phyloP scores from a whole-genome alignment of 1,284 basidiomycete genomes.

The Filobasidium uniguttulatum region DNA sequence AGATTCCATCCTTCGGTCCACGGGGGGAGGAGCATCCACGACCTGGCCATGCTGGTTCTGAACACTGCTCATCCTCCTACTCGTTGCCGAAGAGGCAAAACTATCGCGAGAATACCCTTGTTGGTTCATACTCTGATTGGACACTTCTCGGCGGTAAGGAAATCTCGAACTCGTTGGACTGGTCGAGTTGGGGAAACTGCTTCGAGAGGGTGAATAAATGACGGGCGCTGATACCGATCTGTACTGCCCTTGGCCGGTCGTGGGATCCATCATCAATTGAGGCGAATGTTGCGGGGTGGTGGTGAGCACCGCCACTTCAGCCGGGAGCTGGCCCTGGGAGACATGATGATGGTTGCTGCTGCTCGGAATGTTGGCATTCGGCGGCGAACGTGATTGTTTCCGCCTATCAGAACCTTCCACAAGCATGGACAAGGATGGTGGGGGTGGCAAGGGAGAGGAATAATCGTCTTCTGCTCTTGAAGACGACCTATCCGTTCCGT shows the following conservation, averaged over 20 bases:
- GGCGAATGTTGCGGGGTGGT: not conserved
- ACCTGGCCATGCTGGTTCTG: not conserved
- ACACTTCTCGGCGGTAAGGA: constrained; percentile 7
- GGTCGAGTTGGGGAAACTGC: constrained; percentile 21
- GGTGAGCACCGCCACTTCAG: too few species aligned
- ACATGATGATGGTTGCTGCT: constrained; percentile 15
- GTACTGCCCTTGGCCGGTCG: not conserved
- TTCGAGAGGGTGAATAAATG: constrained; percentile 20
- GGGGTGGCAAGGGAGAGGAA: constrained; percentile 55
- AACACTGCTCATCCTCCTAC: not conserved
- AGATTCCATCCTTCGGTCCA: not conserved
- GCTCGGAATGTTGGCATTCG: constrained; percentile 17
- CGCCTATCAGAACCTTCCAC: constrained; percentile 44
- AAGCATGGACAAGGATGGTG: constrained; percentile 69
- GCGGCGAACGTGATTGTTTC: constrained; percentile 19
- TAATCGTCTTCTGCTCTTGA: constrained; percentile 12
- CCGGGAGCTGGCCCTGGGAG: constrained; percentile 7
- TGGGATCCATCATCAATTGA: constrained; percentile 1
- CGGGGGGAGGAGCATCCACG: not conserved
- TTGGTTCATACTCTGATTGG: too few species aligned
- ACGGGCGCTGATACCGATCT: constrained; percentile 33
- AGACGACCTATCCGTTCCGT: not conserved
- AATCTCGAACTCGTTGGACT: constrained; percentile 31
- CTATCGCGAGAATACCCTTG: not conserved
- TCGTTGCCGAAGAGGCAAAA: not conserved